Conservation (phyloP, 2,329 filamentous ascomycete species). For the Mariannaea sp. region DNA sequence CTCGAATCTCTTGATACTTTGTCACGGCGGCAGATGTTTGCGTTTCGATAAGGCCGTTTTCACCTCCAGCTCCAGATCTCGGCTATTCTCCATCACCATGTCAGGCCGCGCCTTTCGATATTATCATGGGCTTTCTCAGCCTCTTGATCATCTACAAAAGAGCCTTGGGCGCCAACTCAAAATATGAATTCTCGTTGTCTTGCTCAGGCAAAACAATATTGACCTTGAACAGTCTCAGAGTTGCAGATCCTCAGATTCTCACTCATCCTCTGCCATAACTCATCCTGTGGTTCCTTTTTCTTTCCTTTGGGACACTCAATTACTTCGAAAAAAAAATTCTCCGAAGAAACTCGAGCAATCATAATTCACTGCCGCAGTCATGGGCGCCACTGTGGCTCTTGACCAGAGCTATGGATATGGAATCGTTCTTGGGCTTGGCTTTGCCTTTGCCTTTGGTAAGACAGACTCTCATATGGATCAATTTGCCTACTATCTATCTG, state of each 20-base stretch:
- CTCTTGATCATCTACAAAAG: not conserved
- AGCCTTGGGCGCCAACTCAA: not conserved
- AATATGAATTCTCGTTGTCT: too few species aligned
- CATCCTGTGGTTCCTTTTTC: too few species aligned
- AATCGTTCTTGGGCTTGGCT: conserved; percentile 74
- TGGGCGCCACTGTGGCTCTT: conserved; percentile 40
- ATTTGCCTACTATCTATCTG: too few species aligned
- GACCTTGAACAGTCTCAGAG: not conserved
- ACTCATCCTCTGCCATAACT: too few species aligned
- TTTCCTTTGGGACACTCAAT: too few species aligned
- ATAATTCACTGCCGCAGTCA: too few species aligned
- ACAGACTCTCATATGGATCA: conserved; percentile 22
- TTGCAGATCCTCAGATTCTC: too few species aligned
- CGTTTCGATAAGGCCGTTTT: conserved; percentile 6
- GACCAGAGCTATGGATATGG: conserved; percentile 75
- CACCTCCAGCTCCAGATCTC: not conserved
- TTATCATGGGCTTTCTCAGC: not conserved
- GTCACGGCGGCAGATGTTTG: not conserved
- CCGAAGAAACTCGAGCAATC: too few species aligned
- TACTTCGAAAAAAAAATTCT: too few species aligned
- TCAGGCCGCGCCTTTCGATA: not conserved
- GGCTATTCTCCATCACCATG: not conserved
- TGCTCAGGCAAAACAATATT: too few species aligned
- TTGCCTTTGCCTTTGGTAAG: conserved; percentile 76
- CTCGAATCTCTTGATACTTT: too few species aligned